These are phyloP conservation scores for Trichosanthes cucumerina DNA, from an alignment of 306 rosid species.

Conservation along the genomic window DNA sequence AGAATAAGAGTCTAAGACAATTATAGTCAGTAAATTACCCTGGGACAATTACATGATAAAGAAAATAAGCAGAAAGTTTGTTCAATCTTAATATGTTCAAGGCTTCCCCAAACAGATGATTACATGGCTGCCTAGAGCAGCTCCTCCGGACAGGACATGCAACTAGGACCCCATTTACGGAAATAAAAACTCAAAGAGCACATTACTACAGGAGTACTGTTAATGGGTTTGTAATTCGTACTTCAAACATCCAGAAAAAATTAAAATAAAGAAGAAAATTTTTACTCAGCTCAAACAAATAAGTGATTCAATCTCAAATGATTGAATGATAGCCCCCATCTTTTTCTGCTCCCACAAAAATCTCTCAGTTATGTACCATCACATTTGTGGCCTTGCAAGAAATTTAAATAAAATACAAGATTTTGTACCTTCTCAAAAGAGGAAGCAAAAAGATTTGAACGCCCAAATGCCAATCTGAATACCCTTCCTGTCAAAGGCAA, in stretches of 20 bases:
- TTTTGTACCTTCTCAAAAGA: slow-evolving; percentile 50
- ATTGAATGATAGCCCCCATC: neutral
- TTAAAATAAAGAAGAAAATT: neutral
- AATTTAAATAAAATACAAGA: neutral
- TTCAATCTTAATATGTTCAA: neutral
- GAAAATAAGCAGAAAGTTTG: neutral
- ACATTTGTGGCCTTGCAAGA: neutral
- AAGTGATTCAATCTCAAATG: neutral
- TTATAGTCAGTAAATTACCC: neutral
- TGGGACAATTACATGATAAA: neutral
- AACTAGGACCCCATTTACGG: neutral
- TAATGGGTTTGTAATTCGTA: neutral
- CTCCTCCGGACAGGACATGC: neutral
- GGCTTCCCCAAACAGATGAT: neutral
- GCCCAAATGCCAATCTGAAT: slow-evolving; percentile 60
- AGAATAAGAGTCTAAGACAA: neutral
- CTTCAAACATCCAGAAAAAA: neutral
- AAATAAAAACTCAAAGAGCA: neutral
- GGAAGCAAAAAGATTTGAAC: slow-evolving; percentile 63
- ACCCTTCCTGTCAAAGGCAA: slow-evolving; percentile 55
- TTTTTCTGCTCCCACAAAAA: neutral
- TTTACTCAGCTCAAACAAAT: too few relatives aligned
- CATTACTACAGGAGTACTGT: neutral
- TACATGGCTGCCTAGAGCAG: neutral
- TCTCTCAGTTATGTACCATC: neutral